Conservation (phyloP, 2,329 filamentous ascomycete species). For the Akanthomyces uredinophilus region DNA sequence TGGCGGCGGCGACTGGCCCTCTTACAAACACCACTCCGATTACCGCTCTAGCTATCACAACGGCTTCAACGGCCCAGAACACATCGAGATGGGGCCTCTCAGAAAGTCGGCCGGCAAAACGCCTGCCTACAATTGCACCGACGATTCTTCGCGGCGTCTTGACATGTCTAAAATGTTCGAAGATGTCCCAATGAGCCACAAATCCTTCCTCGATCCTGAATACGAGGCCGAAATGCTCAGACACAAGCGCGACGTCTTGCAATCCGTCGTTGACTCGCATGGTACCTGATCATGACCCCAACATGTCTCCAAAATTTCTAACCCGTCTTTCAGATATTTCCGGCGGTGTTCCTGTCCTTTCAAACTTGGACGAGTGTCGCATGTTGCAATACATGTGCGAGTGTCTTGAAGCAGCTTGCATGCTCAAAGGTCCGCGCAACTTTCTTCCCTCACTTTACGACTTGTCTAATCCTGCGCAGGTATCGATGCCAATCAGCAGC, state of each 20-base stretch:
- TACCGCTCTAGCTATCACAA: background rate
- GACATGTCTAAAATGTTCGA: constrained; percentile 10
- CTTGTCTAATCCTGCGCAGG: background rate
- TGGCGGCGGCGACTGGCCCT: background rate
- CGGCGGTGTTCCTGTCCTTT: constrained; percentile 1
- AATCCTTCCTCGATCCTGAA: constrained; percentile 10
- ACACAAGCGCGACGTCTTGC: constrained; percentile 8
- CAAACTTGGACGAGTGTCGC: constrained; percentile 9
- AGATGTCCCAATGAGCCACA: constrained; percentile 6
- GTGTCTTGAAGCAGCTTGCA: constrained; percentile 11
- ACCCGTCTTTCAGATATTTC: background rate
- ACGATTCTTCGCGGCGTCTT: background rate
- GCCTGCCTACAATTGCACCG: background rate
- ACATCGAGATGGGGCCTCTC: background rate
- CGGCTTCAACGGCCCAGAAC: background rate
- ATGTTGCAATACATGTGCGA: constrained; percentile 13
- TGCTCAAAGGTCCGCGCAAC: constrained; percentile 6
- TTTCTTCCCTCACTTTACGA: background rate
- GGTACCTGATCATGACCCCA: background rate
- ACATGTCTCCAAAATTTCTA: background rate
- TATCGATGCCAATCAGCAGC: constrained; percentile 13
- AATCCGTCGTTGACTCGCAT: constrained; percentile 9
- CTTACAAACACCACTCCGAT: background rate
- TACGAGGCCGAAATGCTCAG: constrained; percentile 14
- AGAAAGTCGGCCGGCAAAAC: background rate